Evolutionary conservation across 495 filamentous ascomycete genomes (phyloP).

Genomic region (Tuber brumale): DNA sequence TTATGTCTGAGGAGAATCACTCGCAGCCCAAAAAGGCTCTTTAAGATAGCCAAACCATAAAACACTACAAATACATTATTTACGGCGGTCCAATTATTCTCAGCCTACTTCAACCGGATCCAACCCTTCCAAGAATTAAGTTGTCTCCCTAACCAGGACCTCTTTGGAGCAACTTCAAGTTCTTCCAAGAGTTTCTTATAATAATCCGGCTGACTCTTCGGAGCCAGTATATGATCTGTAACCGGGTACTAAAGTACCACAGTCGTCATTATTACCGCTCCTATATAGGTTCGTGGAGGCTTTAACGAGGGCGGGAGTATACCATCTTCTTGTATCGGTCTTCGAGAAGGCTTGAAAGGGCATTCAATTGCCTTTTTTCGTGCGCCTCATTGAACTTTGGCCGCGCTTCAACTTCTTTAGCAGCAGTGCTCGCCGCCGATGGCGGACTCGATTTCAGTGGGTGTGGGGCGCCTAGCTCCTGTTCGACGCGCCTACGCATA

Average conservation of each 20-base stretch:
- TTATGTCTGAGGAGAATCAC: background rate
- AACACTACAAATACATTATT: background rate
- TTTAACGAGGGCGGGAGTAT: slow-evolving; percentile 1
- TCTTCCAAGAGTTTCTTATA: slow-evolving; percentile 37
- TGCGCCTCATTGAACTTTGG: slow-evolving; percentile 25
- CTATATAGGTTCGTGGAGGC: slow-evolving; percentile 36
- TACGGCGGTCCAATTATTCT: background rate
- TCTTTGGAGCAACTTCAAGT: slow-evolving; percentile 33
- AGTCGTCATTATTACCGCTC: slow-evolving; percentile 5
- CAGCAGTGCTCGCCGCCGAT: slow-evolving; percentile 42
- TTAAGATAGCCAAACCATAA: background rate
- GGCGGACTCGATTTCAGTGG: background rate
- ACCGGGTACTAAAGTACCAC: slow-evolving; percentile 33
- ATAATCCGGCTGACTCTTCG: slow-evolving; percentile 37
- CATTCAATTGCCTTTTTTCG: slow-evolving; percentile 29
- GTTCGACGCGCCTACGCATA: slow-evolving; percentile 17
- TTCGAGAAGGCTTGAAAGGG: slow-evolving; percentile 29
- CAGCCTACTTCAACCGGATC: slow-evolving; percentile 31
- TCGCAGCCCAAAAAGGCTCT: background rate
- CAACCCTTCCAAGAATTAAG: slow-evolving; percentile 41
- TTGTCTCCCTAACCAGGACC: slow-evolving; percentile 35
- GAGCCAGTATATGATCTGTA: slow-evolving; percentile 30
- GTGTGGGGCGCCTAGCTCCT: slow-evolving; percentile 18
- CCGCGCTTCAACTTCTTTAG: slow-evolving; percentile 30
- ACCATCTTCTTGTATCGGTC: slow-evolving; percentile 35